Evolutionary conservation across 202 grass and related monocot genomes (phyloP).

Genomic region (Tripidium arundinaceum): DNA sequence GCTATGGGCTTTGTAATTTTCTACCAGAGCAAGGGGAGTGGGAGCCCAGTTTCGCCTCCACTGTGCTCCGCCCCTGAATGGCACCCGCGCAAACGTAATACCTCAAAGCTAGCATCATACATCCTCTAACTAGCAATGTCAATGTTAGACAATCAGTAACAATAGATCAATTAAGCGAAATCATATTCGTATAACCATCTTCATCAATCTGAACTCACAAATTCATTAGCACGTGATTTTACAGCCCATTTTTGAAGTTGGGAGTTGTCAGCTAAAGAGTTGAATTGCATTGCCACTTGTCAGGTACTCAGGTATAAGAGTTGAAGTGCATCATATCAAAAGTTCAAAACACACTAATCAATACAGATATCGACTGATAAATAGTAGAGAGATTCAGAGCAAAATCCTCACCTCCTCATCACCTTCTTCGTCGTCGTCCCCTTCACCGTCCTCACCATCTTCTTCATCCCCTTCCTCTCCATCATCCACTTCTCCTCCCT

Average conservation of each 20-base stretch:
- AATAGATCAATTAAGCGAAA: neutral
- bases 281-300: neutral
- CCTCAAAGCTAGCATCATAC: neutral
- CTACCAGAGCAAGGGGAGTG: too few relatives aligned
- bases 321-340: neutral
- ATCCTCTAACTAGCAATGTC: neutral
- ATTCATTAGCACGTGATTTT: neutral
- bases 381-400: neutral
- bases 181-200: too few relatives aligned
- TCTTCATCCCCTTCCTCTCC: slow-evolving; percentile 17
- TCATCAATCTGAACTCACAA: neutral
- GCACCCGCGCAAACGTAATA: neutral
- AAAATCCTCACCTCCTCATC: slow-evolving; percentile 44
- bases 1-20: too few relatives aligned
- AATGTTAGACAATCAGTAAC: neutral
- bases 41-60: too few relatives aligned
- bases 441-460: slow-evolving; percentile 33
- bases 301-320: neutral
- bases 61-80: too few relatives aligned
- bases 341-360: neutral
- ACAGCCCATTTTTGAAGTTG: too few relatives aligned
- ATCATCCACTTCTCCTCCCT: too few relatives aligned
- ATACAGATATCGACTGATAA: neutral
- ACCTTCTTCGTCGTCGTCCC: slow-evolving; percentile 37
- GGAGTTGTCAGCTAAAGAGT: neutral